These are phyloP conservation scores for Colletotrichum falcatum DNA, from an alignment of 2,329 filamentous ascomycete genomes.

Conservation along the genomic window DNA sequence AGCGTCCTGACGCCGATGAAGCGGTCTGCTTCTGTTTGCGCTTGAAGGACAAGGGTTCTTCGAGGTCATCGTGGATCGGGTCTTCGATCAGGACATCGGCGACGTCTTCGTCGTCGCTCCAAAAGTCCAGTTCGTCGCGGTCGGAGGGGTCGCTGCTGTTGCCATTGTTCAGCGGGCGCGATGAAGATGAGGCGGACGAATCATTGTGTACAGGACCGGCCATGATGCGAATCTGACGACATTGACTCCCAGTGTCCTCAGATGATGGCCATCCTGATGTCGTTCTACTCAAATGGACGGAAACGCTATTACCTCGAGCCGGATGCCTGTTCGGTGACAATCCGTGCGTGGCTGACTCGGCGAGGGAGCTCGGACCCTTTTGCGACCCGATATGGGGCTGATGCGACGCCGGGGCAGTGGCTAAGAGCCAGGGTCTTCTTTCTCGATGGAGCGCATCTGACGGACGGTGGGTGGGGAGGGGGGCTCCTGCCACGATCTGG, in stretches of 20 bases:
- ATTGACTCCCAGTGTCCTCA: constrained; percentile 31
- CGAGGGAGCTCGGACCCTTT: constrained; percentile 21
- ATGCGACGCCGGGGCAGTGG: constrained; percentile 26
- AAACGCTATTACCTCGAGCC: neutral
- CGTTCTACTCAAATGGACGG: constrained; percentile 31
- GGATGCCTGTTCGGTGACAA: constrained; percentile 29
- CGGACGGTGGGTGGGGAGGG: constrained; percentile 6
- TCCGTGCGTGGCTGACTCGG: constrained; percentile 37
- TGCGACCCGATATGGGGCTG: constrained; percentile 25
- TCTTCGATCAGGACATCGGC: constrained; percentile 64
- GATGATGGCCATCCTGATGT: constrained; percentile 50
- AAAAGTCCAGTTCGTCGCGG: constrained; percentile 61
- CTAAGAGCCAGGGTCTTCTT: constrained; percentile 27
- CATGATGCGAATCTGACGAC: constrained; percentile 52
- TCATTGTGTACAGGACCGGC: constrained; percentile 53
- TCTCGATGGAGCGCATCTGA: constrained; percentile 19
- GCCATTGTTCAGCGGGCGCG: constrained; percentile 40
- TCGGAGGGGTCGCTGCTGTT: constrained; percentile 50
- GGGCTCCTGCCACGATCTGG: constrained; percentile 22
- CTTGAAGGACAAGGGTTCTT: constrained; percentile 75
- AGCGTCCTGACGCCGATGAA: constrained; percentile 59
- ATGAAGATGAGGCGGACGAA: constrained; percentile 52
- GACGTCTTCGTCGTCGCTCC: constrained; percentile 54
- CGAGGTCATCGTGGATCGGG: constrained; percentile 63
- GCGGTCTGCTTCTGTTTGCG: constrained; percentile 69